Conservation (phyloP, 768 basidiomycete genomes). For the Leccinum subtestaceum region DNA sequence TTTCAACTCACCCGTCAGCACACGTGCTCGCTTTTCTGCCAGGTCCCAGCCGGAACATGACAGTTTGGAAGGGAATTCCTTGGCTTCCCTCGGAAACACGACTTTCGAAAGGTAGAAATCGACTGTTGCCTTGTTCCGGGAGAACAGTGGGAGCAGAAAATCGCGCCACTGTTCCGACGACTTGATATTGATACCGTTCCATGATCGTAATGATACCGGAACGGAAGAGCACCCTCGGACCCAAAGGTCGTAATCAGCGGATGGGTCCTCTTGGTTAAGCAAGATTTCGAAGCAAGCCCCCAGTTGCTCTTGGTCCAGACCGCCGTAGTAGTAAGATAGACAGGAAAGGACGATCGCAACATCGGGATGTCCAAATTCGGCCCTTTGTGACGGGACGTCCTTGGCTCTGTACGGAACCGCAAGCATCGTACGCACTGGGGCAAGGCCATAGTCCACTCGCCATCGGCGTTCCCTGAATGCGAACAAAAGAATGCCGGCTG, state of each 20-base stretch:
- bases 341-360: slow-evolving; percentile 36
- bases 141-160: slow-evolving; percentile 30
- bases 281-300: slow-evolving; percentile 29
- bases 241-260: slow-evolving; percentile 33
- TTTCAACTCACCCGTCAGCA: slow-evolving; percentile 17
- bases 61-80: slow-evolving; percentile 35
- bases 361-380: slow-evolving; percentile 42
- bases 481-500: slow-evolving; percentile 31
- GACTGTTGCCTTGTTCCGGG: slow-evolving; percentile 28
- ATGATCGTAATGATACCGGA: slow-evolving; percentile 16
- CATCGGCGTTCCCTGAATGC: slow-evolving; percentile 35
- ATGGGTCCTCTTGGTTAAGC: slow-evolving; percentile 31
- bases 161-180: slow-evolving; percentile 26
- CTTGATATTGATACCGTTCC: slow-evolving; percentile 28
- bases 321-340: slow-evolving; percentile 37
- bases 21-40: slow-evolving; percentile 22
- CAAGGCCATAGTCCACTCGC: slow-evolving; percentile 39
- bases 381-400: slow-evolving; percentile 35
- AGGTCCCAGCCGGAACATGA: slow-evolving; percentile 39
- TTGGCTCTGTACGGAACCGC: slow-evolving; percentile 40
- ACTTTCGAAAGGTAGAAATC: slow-evolving; percentile 37
- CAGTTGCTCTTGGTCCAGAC: slow-evolving; percentile 32
- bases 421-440: slow-evolving; percentile 31
- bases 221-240: slow-evolving; percentile 17
- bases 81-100: slow-evolving; percentile 39